phyloP scores from a whole-genome alignment of 306 rosid genomes.

The Bauhinia variegata region DNA sequence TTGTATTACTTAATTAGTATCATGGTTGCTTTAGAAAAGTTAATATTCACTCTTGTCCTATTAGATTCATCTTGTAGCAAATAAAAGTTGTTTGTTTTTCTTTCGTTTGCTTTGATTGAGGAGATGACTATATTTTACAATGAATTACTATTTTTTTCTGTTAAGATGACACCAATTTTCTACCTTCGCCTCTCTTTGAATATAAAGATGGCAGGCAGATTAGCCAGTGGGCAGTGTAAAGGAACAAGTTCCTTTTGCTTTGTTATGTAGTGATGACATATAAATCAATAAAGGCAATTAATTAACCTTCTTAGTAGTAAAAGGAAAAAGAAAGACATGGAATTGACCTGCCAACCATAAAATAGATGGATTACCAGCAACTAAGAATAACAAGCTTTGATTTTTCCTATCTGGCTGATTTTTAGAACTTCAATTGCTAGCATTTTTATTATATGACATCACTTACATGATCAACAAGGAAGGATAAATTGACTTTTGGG shows the following conservation, averaged over 20 bases:
- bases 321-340: slow-evolving; percentile 19
- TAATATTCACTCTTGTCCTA: background rate
- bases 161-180: background rate
- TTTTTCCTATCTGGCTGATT: slow-evolving; percentile 7
- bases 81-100: background rate
- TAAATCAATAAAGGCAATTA: slow-evolving; percentile 12
- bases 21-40: background rate
- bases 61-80: background rate
- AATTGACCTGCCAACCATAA: slow-evolving; percentile 33
- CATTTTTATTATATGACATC: background rate
- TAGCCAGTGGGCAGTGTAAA: slow-evolving; percentile 12
- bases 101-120: background rate
- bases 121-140: background rate
- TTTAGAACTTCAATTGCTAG: background rate
- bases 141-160: background rate
- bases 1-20: background rate
- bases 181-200: no score
- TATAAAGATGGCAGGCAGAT: background rate
- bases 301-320: slow-evolving; percentile 24
- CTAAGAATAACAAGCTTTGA: background rate
- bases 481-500: background rate
- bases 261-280: background rate
- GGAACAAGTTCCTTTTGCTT: slow-evolving; percentile 16
- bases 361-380: slow-evolving; percentile 24
- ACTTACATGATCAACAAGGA: background rate